These are phyloP conservation scores for Thalia dealbata DNA, from an alignment of 176 grass and related monocot genomes.

Conservation along the genomic window DNA sequence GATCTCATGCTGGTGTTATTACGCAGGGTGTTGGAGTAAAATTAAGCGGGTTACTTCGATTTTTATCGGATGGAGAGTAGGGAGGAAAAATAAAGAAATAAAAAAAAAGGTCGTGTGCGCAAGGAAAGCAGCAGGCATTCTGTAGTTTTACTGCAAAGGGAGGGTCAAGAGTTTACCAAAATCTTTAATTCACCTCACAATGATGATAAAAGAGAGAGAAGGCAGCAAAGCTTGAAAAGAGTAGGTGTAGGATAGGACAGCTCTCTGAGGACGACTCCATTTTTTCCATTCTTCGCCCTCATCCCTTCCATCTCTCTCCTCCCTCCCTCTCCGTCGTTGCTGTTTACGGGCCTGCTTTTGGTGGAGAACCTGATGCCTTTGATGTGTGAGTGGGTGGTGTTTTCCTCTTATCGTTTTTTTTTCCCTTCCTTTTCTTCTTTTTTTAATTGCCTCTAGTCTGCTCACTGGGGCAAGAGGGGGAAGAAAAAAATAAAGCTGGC, in stretches of 20 bases:
- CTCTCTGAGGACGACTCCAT: conserved; percentile 22
- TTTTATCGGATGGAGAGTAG: not conserved
- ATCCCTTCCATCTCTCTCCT: not conserved
- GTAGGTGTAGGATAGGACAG: conserved; percentile 63
- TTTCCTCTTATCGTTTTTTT: conserved; percentile 31
- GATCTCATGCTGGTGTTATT: too few species aligned
- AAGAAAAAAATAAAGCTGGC: conserved; percentile 20
- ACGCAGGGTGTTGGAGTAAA: too few species aligned
- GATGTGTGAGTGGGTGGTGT: conserved; percentile 75
- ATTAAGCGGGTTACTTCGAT: too few species aligned
- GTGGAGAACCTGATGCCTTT: conserved; percentile 91
- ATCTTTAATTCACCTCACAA: not conserved
- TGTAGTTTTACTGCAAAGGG: conserved; percentile 5
- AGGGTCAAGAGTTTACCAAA: conserved; percentile 5
- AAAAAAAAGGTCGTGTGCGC: not conserved
- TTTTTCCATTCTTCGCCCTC: conserved; percentile 17
- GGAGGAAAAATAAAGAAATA: too few species aligned
- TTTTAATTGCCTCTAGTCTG: conserved; percentile 19
- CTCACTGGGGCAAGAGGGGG: conserved; percentile 2
- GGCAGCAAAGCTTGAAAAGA: conserved; percentile 15
- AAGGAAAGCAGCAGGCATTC: conserved; percentile 2
- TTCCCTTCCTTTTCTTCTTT: too few species aligned
- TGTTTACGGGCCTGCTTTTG: conserved; percentile 54
- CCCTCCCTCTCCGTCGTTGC: conserved; percentile 35
- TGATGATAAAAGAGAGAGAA: conserved; percentile 10